Evolutionary conservation across 768 basidiomycete genomes (phyloP).

Genomic region (Lentinula edodes): DNA sequence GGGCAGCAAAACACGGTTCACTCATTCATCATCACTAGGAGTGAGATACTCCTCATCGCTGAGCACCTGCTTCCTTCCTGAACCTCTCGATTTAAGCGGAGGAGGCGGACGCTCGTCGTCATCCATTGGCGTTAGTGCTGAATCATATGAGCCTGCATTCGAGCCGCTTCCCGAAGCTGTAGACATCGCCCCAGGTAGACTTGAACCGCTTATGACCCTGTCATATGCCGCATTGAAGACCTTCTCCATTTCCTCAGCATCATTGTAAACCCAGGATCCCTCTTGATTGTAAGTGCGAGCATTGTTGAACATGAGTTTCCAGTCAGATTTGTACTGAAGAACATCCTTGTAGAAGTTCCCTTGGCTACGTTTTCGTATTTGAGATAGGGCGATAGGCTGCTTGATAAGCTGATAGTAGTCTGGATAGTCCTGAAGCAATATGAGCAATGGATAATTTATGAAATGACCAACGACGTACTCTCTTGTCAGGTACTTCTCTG

Average conservation of each 20-base stretch:
- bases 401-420: slow-evolving; percentile 90
- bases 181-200: slow-evolving; percentile 67
- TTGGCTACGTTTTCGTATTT: slow-evolving; percentile 73
- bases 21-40: slow-evolving; percentile 66
- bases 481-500: slow-evolving; percentile 77
- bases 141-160: slow-evolving; percentile 51
- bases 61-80: slow-evolving; percentile 65
- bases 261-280: slow-evolving; percentile 91
- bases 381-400: slow-evolving; percentile 82
- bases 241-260: slow-evolving; percentile 93
- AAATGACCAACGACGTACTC: slow-evolving; percentile 35
- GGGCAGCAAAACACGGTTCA: background rate
- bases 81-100: slow-evolving; percentile 47
- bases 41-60: slow-evolving; percentile 50
- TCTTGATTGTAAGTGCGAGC: slow-evolving; percentile 93
- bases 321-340: slow-evolving; percentile 68
- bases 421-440: slow-evolving; percentile 63
- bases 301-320: slow-evolving; percentile 90
- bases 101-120: slow-evolving; percentile 66
- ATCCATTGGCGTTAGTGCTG: slow-evolving; percentile 76
- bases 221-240: slow-evolving; percentile 72
- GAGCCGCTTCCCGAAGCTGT: slow-evolving; percentile 25
- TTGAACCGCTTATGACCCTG: slow-evolving; percentile 57
- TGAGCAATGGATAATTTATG: slow-evolving; percentile 9
- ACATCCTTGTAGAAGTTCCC: slow-evolving; percentile 70